These are phyloP conservation scores for Chenopodium quinoa DNA, from an alignment of 148 eudicot species.

Conservation along the genomic window DNA sequence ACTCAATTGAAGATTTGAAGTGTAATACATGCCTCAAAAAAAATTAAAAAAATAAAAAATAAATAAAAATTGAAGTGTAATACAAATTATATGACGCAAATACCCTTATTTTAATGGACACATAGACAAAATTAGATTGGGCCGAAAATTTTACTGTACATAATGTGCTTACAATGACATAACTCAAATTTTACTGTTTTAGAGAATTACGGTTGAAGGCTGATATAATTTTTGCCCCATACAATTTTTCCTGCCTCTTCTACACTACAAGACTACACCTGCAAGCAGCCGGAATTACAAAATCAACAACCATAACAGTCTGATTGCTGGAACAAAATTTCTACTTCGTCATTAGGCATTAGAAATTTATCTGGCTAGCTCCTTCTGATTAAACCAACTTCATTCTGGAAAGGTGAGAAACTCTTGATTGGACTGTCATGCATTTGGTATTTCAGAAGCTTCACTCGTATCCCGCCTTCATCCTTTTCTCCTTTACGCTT, in stretches of 20 bases:
- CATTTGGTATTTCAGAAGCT: constrained; percentile 41
- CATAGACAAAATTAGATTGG: too few relatives aligned
- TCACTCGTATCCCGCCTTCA: constrained; percentile 34
- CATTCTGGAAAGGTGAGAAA: constrained; percentile 22
- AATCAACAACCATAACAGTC: not conserved
- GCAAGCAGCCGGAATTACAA: not conserved
- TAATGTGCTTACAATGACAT: too few relatives aligned
- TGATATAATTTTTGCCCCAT: not conserved
- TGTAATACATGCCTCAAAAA: too few relatives aligned
- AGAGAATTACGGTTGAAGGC: not conserved
- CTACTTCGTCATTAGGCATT: constrained; percentile 13
- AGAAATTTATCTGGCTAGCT: constrained; percentile 18
- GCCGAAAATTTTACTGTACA: too few relatives aligned
- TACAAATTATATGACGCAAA: too few relatives aligned
- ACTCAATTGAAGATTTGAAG: too few relatives aligned
- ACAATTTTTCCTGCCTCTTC: not conserved
- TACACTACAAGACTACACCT: not conserved
- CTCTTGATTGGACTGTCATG: constrained; percentile 32
- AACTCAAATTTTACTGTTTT: too few relatives aligned
- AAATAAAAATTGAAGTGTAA: too few relatives aligned
- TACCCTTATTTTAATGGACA: too few relatives aligned
- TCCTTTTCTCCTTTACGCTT: constrained; percentile 59
- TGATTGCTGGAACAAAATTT: not conserved
- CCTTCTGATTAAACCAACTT: constrained; percentile 27
- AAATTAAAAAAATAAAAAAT: too few relatives aligned